Conservation (phyloP, 257 asterid genomes). For the Ilex aquifolium region DNA sequence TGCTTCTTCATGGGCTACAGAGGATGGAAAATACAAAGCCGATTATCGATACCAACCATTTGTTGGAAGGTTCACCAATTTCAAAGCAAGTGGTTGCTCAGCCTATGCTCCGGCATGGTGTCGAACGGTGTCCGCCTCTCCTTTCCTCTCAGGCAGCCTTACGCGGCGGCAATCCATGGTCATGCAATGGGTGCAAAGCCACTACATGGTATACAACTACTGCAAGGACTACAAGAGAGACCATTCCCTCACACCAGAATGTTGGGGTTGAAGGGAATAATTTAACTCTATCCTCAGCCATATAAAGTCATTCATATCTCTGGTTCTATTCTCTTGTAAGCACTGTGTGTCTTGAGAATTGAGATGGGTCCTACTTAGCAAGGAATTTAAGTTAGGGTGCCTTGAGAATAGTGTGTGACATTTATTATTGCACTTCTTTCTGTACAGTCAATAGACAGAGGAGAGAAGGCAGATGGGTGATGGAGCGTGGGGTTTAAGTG, state of each 20-base stretch:
- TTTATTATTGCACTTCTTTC: not conserved
- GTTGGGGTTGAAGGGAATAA: conserved; percentile 32
- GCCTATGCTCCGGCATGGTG: conserved; percentile 67
- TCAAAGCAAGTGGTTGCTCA: conserved; percentile 76
- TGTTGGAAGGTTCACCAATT: conserved; percentile 56
- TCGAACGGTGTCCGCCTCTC: conserved; percentile 63
- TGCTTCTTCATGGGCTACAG: conserved; percentile 93
- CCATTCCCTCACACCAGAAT: conserved; percentile 77
- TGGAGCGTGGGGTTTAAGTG: not conserved
- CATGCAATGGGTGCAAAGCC: conserved; percentile 73
- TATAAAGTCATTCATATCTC: not conserved
- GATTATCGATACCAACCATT: conserved; percentile 83
- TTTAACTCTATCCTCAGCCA: not conserved
- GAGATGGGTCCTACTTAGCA: conserved; percentile 38
- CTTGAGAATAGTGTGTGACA: not conserved
- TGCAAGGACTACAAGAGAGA: conserved; percentile 73
- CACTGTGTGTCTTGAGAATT: conserved; percentile 3
- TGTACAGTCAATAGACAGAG: not conserved
- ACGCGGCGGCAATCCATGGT: conserved; percentile 46
- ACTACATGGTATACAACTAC: conserved; percentile 58
- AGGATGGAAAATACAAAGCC: conserved; percentile 70
- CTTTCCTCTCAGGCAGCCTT: conserved; percentile 58
- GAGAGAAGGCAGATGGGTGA: conserved; percentile 1
- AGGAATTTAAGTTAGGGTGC: conserved; percentile 20
- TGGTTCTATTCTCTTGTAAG: not conserved